Base-by-base conservation (phyloP, 2,329 filamentous ascomycete genomes). In the Pestalotiopsis fici region DNA sequence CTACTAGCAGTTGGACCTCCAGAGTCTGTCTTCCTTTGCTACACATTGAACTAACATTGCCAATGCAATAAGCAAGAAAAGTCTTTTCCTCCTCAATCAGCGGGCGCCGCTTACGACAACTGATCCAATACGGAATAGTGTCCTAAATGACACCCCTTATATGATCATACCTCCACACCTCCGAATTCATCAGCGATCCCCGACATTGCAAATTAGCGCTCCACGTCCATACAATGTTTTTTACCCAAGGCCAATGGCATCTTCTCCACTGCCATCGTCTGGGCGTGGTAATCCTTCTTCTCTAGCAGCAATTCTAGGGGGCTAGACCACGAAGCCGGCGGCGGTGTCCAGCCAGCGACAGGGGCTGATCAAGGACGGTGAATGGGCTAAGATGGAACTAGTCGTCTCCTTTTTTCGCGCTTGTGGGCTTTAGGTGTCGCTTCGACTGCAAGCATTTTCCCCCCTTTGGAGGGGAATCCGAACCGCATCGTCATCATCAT, bases 351-450 rank as follows among this genome's bases (percentile, higher is more conserved):
- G 31, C 57, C 37, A 31, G 25, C 57, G 31, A 35, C 28, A 18
- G 31, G 31, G 57, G 57, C n/a, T 37, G 28, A 37, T 60, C 57
- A 37, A 21, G 57, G 57, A 60, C 57, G 57, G 57, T 60, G 13
- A 31, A 18, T 18, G 31, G 37, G 59, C 59, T 35, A 62, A 62
- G 59, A 62, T 37, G n/a, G n/a, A 28, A 12, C 59, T 62, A 37
- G 59, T 50, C 59, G 31, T 62, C 59, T 62, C 59, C 59, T 62
- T 62, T 62, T 62, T 28, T n/a, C 59, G 43, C 43, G 43, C 43
- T 50, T 18, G 43, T 50, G 6, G 43, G 43, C 43, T 50, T 21
- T 50, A 5, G 43, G 43, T n/a, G 43, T 50, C 18, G 31, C 21
- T 60, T 31, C 25, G 27, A 31, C 57, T 60, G 57, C 57, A 60